Evolutionary conservation across 495 filamentous ascomycete genomes (phyloP).

Genomic region (Daldinia grandis): DNA sequence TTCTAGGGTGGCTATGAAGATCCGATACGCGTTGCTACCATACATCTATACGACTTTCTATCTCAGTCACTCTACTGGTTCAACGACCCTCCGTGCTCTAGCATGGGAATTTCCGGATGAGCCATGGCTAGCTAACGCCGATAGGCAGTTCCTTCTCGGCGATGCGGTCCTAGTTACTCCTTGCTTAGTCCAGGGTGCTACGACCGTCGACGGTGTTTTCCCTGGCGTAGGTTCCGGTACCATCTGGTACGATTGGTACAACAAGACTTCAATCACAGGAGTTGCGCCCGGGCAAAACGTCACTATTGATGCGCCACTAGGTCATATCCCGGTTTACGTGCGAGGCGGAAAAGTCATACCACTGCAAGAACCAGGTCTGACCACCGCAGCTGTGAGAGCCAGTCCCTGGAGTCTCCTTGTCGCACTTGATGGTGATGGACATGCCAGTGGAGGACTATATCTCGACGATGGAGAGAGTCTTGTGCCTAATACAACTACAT

Average conservation of each 20-base stretch:
- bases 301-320: slow-evolving; percentile 77
- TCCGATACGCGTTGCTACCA: slow-evolving; percentile 77
- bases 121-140: slow-evolving; percentile 69
- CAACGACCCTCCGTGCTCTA: slow-evolving; percentile 81
- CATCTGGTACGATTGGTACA: slow-evolving; percentile 89
- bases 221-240: slow-evolving; percentile 69
- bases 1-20: slow-evolving; percentile 71
- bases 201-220: slow-evolving; percentile 77
- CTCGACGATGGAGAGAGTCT: slow-evolving; percentile 86
- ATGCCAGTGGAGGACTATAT: slow-evolving; percentile 74
- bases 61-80: slow-evolving; percentile 70
- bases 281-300: slow-evolving; percentile 68
- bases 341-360: slow-evolving; percentile 76
- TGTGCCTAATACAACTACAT: slow-evolving; percentile 62
- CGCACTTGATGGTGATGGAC: slow-evolving; percentile 64
- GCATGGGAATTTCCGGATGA: slow-evolving; percentile 87
- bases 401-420: slow-evolving; percentile 76
- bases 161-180: slow-evolving; percentile 75
- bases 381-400: slow-evolving; percentile 68
- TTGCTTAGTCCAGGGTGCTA: slow-evolving; percentile 71
- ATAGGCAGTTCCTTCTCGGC: slow-evolving; percentile 83
- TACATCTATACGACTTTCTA: slow-evolving; percentile 87
- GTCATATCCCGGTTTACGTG: slow-evolving; percentile 80
- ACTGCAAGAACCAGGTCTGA: slow-evolving; percentile 74
- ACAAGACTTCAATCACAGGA: slow-evolving; percentile 59